Evolutionary conservation across 192 early-diverging fungal genomes (phyloP).

Genomic region (Coemansia sp.): DNA sequence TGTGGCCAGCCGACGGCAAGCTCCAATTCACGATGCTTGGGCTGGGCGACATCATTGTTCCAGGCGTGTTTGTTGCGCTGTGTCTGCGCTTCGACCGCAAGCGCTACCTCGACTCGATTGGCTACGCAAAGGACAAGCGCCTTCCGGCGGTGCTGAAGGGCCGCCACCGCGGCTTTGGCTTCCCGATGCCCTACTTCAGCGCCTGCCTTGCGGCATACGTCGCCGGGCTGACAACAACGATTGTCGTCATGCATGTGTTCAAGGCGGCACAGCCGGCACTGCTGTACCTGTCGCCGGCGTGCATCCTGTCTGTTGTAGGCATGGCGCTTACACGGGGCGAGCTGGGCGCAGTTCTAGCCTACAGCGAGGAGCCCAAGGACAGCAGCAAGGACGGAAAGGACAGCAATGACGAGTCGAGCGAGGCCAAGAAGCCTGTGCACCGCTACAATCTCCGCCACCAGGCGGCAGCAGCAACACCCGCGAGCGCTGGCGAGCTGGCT

Average conservation of each 20-base stretch:
- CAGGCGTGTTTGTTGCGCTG: slow-evolving; percentile 91
- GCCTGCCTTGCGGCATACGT: slow-evolving; percentile 79
- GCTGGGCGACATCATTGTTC: slow-evolving; percentile 95
- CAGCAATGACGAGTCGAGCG: slow-evolving; percentile 9
- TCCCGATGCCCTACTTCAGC: slow-evolving; percentile 87
- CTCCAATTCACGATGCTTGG: slow-evolving; percentile 89
- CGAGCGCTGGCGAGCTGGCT: slow-evolving; percentile 41
- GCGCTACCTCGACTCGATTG: slow-evolving; percentile 61
- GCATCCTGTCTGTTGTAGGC: slow-evolving; percentile 79
- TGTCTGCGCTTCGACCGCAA: slow-evolving; percentile 88
- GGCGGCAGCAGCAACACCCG: slow-evolving; percentile 11
- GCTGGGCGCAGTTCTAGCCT: slow-evolving; percentile 64
- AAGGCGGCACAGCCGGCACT: slow-evolving; percentile 95
- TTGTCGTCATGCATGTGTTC: slow-evolving; percentile 93
- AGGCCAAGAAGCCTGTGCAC: slow-evolving; percentile 6
- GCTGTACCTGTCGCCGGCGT: slow-evolving; percentile 95
- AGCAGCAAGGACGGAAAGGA: slow-evolving; percentile 18
- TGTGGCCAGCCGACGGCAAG: slow-evolving; percentile 32
- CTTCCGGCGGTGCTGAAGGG: slow-evolving; percentile 40
- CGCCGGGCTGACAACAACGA: slow-evolving; percentile 81
- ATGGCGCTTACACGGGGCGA: slow-evolving; percentile 68
- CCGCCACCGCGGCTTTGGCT: slow-evolving; percentile 51
- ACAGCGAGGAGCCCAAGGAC: slow-evolving; percentile 62
- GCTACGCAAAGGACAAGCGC: slow-evolving; percentile 54
- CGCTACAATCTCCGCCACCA: slow-evolving; percentile 44